Evolutionary conservation across 345 rosid genomes (phyloP).

Genomic region (Geranium brycei): DNA sequence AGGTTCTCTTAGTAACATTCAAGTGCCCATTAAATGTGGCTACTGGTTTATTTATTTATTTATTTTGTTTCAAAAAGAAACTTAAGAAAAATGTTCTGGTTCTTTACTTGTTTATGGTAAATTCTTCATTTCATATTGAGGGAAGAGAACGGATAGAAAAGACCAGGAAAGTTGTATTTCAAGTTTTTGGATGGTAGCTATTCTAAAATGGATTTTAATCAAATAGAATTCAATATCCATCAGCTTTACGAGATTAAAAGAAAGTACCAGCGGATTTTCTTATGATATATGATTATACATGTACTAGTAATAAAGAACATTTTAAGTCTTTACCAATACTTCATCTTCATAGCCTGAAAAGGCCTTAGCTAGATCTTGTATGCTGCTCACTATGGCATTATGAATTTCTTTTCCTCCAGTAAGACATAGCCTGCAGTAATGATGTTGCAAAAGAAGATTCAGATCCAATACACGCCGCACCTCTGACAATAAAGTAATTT

Average conservation of each 20-base stretch:
- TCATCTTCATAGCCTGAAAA: constrained; percentile 78
- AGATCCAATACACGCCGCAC: not conserved
- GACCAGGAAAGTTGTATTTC: no score
- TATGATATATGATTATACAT: not conserved
- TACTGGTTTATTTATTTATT: no score
- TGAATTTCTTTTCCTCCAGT: constrained; percentile 95
- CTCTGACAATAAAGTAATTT: not conserved
- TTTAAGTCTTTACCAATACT: constrained; percentile 60
- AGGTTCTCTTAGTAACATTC: not conserved
- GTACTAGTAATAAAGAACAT: constrained; percentile 3
- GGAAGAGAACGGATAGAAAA: no score
- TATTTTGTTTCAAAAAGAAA: no score
- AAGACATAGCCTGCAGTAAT: constrained; percentile 54
- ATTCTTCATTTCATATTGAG: no score
- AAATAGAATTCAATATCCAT: no score
- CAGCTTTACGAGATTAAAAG: not conserved
- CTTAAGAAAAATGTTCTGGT: no score
- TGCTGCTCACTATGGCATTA: constrained; percentile 78
- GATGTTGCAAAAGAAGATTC: not conserved
- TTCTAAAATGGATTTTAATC: not conserved
- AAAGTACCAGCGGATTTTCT: not conserved
- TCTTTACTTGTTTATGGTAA: not conserved
- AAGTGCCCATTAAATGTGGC: not conserved
- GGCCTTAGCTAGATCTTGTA: constrained; percentile 80
- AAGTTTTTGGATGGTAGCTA: not conserved